Evolutionary conservation across 2,329 filamentous ascomycete species (phyloP), one percentile per base, ranked within the genome.

Genomic region (Cryphonectria carpinicola): DNA sequence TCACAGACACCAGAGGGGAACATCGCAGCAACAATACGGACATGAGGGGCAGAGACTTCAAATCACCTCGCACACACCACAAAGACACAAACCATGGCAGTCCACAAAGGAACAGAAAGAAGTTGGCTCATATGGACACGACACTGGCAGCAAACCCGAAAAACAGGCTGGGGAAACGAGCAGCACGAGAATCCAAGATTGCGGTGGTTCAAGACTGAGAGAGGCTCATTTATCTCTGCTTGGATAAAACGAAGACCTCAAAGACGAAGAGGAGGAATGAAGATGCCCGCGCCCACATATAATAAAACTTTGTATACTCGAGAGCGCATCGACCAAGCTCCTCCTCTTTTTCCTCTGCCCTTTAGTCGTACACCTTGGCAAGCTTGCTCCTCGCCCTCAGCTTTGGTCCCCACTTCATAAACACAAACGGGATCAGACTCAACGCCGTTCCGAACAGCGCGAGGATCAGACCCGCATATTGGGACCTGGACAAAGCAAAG

Each of bases 401-500:
- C 72, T 76, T 64, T 66, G 79, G 80, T 46, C 82, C 82, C 65
- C 77, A 83, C 77, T 79, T 81, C 78, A 80, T 83, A 75, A 83
- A 81, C 17, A 83, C 80, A 73, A 83, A 84, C 1, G 83, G 82
- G 28, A 82, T 76, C 56, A 74, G 58, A 69, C 75, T 76, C 60
- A 76, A 65, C 3, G 73, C 69, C 0, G 83, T 84, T 1, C 82
- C 84, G 22, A 86, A 78, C 11, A 86, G 72, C 0, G 84, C 81
- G 67, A 87, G 74, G 25, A 87, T 79, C 25, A 87, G 75, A 13
- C 85, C 85, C 1, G 85, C 84, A 68, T 83, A 87, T 75, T 86
- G 84, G 71, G 83, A 62, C 46, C 66, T 68, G 32, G 13, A 62
- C 5, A 39, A 39, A 39, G 10, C 37, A 37, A 32, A 32, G 17